Conservation (phyloP, 345 rosid genomes). For the Acer campestre region DNA sequence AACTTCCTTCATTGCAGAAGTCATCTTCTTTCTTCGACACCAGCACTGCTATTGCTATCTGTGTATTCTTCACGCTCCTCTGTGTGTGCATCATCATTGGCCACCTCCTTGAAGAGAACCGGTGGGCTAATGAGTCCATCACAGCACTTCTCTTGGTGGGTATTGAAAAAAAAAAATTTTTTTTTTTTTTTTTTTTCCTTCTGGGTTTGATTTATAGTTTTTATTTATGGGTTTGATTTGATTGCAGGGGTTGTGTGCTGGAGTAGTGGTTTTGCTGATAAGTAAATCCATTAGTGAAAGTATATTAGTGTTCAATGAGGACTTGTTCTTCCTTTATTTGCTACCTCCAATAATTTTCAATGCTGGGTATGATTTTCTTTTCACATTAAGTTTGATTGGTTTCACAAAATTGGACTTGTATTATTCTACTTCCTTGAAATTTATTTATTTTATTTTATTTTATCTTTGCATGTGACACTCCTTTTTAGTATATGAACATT, state of each 20-base stretch:
- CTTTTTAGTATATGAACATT: background rate
- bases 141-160: constrained; percentile 62
- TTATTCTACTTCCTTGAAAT: too few relatives aligned
- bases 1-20: constrained; percentile 16
- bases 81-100: constrained; percentile 66
- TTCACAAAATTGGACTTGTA: too few relatives aligned
- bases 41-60: constrained; percentile 48
- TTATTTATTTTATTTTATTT: background rate
- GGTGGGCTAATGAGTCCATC: constrained; percentile 79
- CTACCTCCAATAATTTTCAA: constrained; percentile 81
- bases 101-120: constrained; percentile 66
- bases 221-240: background rate
- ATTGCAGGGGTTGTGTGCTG: constrained; percentile 61
- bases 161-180: background rate
- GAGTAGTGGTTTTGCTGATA: constrained; percentile 54
- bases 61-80: constrained; percentile 61
- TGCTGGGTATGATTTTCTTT: constrained; percentile 58
- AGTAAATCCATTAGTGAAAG: constrained; percentile 36
- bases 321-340: constrained; percentile 76
- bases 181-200: background rate
- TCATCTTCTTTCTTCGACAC: constrained; percentile 37
- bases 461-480: background rate
- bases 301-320: constrained; percentile 54
- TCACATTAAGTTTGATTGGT: background rate
- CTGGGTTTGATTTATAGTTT: background rate